Evolutionary conservation across 2,329 filamentous ascomycete species (phyloP), one percentile per base, ranked within the genome.

Genomic region (Colletotrichum cordylinicola): DNA sequence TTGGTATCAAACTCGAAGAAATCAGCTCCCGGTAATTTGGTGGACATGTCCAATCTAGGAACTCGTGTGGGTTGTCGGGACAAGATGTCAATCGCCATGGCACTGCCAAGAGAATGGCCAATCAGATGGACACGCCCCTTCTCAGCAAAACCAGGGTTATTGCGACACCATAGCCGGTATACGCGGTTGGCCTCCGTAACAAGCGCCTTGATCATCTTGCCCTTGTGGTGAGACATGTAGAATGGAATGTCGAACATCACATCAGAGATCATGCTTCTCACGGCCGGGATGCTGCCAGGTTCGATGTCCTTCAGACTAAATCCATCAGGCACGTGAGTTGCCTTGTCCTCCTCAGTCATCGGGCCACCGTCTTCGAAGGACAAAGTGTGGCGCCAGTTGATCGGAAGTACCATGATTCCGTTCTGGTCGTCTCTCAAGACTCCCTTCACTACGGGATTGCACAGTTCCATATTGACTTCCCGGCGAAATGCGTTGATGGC

Each of bases 161-260:
- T 98, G 62, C 91, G 90, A 81, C 96, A 98, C 97, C 97, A 99
- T 2, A 98, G 89, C 21, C 94, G 92, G 82, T 98, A 98, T n/a
- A 99, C 95, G 7, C 96, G 92, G 81, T 99, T 99, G 9, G 97
- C 96, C 86, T 99, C 97, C 74, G 90, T 91, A 55, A 98, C 93
- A 64, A 98, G 93, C 2, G 97, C 96, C 58, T 93, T 90, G 67
- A 98, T 94, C 96, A 99, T 98, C 84, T 96, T 98, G 6, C 93
- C 91, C 81, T 98, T 98, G 85, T 98, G 96, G 75, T 98, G 94
- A 1, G 96, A 98, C 86, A 99, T 93, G 85, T 98, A 99, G 82
- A 98, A 98, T 0, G 97, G 97, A 66, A 99, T 96, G 82, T 99
- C 97, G 66, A 98, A 93, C 95, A 99, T 98, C 80, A 99, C 95